Base-by-base conservation (phyloP, 805 yeast species). In the Maudiozyma turicensis region DNA sequence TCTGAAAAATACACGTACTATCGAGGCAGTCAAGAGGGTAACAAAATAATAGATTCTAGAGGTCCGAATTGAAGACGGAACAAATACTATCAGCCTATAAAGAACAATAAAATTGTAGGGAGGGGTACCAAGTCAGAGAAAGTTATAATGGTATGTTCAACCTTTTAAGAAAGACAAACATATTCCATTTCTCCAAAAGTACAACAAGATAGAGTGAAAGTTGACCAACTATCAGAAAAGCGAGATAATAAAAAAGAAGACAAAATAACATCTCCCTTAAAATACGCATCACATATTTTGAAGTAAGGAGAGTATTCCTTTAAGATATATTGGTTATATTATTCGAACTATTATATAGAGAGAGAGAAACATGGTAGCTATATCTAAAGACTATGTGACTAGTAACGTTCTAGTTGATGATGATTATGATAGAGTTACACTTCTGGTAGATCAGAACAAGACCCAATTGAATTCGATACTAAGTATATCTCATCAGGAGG, bases 391-490 rank as follows among this genome's bases (percentile, higher is more conserved):
- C 6, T n/a, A 40, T 40, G 9, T 40, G 33, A 9, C 15, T 29
- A n/a, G 34, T 5, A 15, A 33, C 6, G 10, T 47, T 5, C 40
- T 48, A 26, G 34, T 43, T 3, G 49, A 49, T 11, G 51, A 51
- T 43, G 51, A 51, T 26, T 15, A 40, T 8, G 46, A 44, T 3
- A 48, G 48, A 34, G 41, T 41, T 8, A 8, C 29, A 8, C 14
- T 47, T 10, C 33, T 47, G 10, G 10, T 45, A 29, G 46, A 47
- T 11, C 34, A 43, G 9, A 32, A 44, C 7, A 11, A 9, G 5
- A n/a, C n/a, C 6, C 8, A 28, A 11, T 8, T 47, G 9, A 39
- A 49, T 28, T 49, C 47, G 1, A 33, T 60, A 39, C n/a, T 52
- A 33, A 50, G 49, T 8, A 26, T 48, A 14, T 14, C 48, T 9